phyloP scores from a whole-genome alignment of 306 rosid genomes.

The Acacia confusa region DNA sequence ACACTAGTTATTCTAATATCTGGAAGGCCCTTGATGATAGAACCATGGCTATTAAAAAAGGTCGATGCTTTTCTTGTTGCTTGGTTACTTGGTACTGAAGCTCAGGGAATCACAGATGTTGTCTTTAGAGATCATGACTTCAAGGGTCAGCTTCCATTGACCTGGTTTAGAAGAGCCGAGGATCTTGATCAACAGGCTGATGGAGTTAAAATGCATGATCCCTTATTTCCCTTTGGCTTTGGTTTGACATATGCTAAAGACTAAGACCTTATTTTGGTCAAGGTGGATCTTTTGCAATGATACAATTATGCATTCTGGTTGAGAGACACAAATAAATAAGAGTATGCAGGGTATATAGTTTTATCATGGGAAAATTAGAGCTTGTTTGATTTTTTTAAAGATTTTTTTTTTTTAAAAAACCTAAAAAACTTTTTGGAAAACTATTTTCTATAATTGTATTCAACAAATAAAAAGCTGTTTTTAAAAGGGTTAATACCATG shows the following conservation, averaged over 20 bases:
- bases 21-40: conserved; percentile 75
- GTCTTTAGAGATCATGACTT: conserved; percentile 72
- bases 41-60: conserved; percentile 61
- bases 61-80: conserved; percentile 76
- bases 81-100: conserved; percentile 95
- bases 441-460: too few relatives aligned
- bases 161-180: conserved; percentile 67
- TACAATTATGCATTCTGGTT: too few relatives aligned
- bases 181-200: conserved; percentile 51
- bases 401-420: too few relatives aligned
- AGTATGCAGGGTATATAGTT: too few relatives aligned
- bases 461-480: too few relatives aligned
- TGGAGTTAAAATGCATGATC: not conserved
- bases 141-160: conserved; percentile 69
- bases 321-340: too few relatives aligned
- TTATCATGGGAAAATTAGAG: too few relatives aligned
- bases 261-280: not conserved
- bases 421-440: too few relatives aligned
- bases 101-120: conserved; percentile 74
- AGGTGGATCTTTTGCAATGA: too few relatives aligned
- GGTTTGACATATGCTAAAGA: conserved; percentile 44
- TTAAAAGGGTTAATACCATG: too few relatives aligned
- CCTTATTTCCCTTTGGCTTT: conserved; percentile 40
- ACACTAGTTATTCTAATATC: conserved; percentile 46
- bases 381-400: too few relatives aligned